Evolutionary conservation across 2,329 filamentous ascomycete genomes (phyloP), one percentile per base, ranked within the genome.

Genomic region (Stylonectria norvegica): DNA sequence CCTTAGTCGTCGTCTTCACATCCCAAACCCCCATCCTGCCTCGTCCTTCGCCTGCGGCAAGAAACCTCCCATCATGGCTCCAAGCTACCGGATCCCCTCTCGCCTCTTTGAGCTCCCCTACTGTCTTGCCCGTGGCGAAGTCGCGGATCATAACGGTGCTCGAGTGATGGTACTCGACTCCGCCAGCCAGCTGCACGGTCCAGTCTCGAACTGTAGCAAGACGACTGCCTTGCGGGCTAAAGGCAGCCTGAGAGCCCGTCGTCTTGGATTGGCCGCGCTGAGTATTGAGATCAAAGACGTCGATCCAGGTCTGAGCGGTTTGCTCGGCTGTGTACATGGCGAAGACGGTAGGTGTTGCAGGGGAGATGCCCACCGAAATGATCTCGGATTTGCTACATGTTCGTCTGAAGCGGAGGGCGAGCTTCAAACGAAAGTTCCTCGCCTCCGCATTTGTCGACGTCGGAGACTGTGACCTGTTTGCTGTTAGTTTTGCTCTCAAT

Each of bases 21-120:
- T 65, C 62, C 61, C 60, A 66, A 27, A 66, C 45, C 17, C 59
- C 59, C 19, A 66, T 43, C 11, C 63, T 54, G 39, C 53, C 36
- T 10, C 43, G 42, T 2, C 38, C 50, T 36, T 64, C 63, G 12
- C 53, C 56, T 0, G 61, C 61, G 2, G 63, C 62, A 3, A 67
- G 47, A 18, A 50, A 41, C 16, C 43, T 53, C 0, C 57, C 62
- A 28, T 65, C 61, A 4, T 43, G 48, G 39, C 59, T 62, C 61
- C 61, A 66, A n/a, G 53, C 53, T 4, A 65, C 45, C 1, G 63
- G 64, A 4, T 53, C 51, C 2, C 47, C 48, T 29, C 43, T 40
- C 0, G 57, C 58, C n/a, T 57, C 56, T 42, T 59, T 61, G 33
- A 65, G 48, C 28, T 66, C 63, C 2, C 50, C 40, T 3, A 42